These are phyloP conservation scores for Trichophyton mentagrophytes DNA, from an alignment of 2,329 filamentous ascomycete genomes.

Conservation along the genomic window DNA sequence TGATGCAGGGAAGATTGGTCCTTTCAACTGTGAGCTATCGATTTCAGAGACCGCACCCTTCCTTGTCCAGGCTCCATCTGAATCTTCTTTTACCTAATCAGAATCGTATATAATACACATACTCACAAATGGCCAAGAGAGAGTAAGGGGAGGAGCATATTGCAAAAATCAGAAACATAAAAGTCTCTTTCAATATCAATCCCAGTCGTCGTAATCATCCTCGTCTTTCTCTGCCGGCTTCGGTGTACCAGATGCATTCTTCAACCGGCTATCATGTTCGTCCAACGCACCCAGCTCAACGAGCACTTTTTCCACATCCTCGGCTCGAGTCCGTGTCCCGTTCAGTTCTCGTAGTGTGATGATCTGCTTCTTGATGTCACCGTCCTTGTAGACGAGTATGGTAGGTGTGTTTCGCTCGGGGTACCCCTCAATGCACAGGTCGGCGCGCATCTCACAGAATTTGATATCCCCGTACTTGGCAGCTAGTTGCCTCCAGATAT, in stretches of 20 bases:
- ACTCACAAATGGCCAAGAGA: background rate
- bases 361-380: conserved; percentile 80
- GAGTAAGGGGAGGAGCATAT: background rate
- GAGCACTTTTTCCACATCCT: conserved; percentile 67
- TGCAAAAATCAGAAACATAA: background rate
- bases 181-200: conserved; percentile 28
- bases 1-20: background rate
- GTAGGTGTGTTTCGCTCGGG: conserved; percentile 92
- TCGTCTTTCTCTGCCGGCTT: conserved; percentile 36
- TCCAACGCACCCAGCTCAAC: conserved; percentile 71
- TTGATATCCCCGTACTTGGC: conserved; percentile 84
- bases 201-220: conserved; percentile 46
- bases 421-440: conserved; percentile 92
- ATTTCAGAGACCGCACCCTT: background rate
- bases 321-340: conserved; percentile 56
- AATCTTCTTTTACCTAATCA: background rate
- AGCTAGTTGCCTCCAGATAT: conserved; percentile 77
- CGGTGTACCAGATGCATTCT: conserved; percentile 44
- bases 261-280: conserved; percentile 63
- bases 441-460: conserved; percentile 88
- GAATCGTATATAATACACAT: background rate
- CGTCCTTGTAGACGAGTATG: conserved; percentile 81
- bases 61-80: background rate
- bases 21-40: background rate
- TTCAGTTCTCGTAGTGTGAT: conserved; percentile 75